Evolutionary conservation across 1,284 basidiomycete species (phyloP), one percentile per base, ranked within the genome.

Genomic region (Irpex sp.): DNA sequence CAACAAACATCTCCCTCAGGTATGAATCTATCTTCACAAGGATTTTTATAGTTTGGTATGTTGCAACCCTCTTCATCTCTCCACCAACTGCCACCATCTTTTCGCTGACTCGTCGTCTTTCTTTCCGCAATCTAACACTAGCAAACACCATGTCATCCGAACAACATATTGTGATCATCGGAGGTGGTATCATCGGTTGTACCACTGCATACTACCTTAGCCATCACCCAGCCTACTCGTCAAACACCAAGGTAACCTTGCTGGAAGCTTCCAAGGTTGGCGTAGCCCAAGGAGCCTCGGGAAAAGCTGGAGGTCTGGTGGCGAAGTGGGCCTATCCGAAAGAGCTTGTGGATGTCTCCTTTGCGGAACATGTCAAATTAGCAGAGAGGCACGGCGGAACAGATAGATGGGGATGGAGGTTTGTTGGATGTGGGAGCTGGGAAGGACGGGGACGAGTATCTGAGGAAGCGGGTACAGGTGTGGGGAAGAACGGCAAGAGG

Each of bases 271-370:
- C 89, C 0, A 73, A 70, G 6, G 70, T 81, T 50, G 88, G 88
- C n/a, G 78, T 81, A 17, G 88, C 88, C 0, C 87, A 89, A 66
- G 89, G 90, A 0, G 93, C 95, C 0, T 92, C 89, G 0, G 95
- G 95, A 4, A 97, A 97, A 73, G 92, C 93, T 0, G 95, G 94
- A 1, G 95, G 95, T 0, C 87, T 98, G n/a, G 82, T 98, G 21
- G 94, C 95, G 0, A 84, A 84, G 67, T 90, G 89, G 89, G 89
- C 89, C 1, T 90, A 89, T 68, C 89, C 89, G 0, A 82, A 86
- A 61, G 90, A 94, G 71, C 79, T 97, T 17, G 90, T 90, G 4
- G 78, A 83, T 50, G 80, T 96, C 54, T 94, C 93, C 5, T 97
- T 91, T 72, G 71, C 79, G 5, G 87, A 97, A 68, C 95, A 97